Percentiles rank a stretch among this genome's conserved stretches.
These are phyloP conservation scores for Cocos nucifera DNA, from an alignment of 176 grass and related monocot species.

Conservation along the genomic window DNA sequence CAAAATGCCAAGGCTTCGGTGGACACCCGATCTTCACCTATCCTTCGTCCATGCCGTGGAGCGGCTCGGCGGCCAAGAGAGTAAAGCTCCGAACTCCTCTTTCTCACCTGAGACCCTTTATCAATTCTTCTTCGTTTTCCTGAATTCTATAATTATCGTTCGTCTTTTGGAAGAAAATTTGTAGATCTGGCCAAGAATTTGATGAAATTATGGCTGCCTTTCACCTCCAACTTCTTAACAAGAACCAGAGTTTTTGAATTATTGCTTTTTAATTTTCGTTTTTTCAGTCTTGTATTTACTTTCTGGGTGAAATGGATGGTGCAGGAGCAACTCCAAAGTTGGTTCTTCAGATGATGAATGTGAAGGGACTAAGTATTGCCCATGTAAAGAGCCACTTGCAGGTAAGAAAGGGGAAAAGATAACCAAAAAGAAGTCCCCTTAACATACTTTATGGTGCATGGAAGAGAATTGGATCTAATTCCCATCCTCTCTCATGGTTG, in stretches of 20 bases:
- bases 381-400: conserved; percentile 40
- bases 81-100: background rate
- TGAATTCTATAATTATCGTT: no score
- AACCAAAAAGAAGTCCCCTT: background rate
- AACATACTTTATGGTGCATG: no score
- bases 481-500: background rate
- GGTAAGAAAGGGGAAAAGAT: background rate
- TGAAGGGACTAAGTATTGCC: conserved; percentile 47
- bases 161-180: no score
- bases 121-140: background rate
- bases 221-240: background rate
- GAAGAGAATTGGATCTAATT: background rate
- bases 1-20: background rate
- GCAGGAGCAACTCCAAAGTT: conserved; percentile 1
- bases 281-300: no score
- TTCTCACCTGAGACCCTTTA: background rate
- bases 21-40: background rate
- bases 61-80: background rate
- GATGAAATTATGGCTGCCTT: background rate
- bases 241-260: no score
- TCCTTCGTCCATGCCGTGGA: background rate
- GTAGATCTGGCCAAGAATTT: background rate
- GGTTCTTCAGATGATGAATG: conserved; percentile 2
- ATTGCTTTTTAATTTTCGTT: no score
- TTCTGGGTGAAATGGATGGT: background rate